Base-by-base conservation (phyloP, 371 early-diverging fungal species). In the Batrachochytrium dendrobatidis region DNA sequence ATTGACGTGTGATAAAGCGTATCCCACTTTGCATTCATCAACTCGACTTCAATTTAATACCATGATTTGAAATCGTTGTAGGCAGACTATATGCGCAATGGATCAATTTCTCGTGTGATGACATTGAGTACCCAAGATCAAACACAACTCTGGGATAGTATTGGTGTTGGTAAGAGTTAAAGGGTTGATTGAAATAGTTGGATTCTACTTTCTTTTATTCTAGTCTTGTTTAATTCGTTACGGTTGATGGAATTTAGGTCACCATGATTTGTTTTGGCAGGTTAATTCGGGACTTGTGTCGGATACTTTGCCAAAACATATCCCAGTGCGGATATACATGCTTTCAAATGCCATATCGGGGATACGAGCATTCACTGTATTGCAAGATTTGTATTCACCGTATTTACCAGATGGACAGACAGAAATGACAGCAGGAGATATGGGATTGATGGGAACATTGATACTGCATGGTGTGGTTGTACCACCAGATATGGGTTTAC, bases 71-170 rank as follows among this genome's bases (percentile, higher is more conserved):
- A n/a, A 44, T 39, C 39, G n/a, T 12, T 35, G 32, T 54, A 87
- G 84, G 85, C 87, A 6, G 90, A 89, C 63, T 87, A 80, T 64
- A 65, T 89, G 30, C 80, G 86, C 18, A 72, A 81, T 62, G 86
- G 85, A 20, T 76, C 75, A 5, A 86, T 83, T 15, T 87, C 87
- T 60, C 76, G 77, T 46, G 83, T 86, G 30, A 87, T 89, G 88
- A 81, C 82, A 29, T 68, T 89, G 56, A 79, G 85, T n/a, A 86
- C 84, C 61, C 67, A 74, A 26, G 87, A 89, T 64, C 85, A 86
- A 58, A 75, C 75, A 18, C 80, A 79, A 45, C 67, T 89, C 28
- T 89, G 87, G 89, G 76, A 83, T 56, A 74, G 60, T n/a, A 18
- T 69, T 5, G 5, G 20, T 3, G 3, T 26, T 3, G 33, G 34